A percentile compares a stretch with the other conserved stretches of the same genome.
Conservation (phyloP, 2,329 filamentous ascomycete species). For the Cladosporium oxysporum region DNA sequence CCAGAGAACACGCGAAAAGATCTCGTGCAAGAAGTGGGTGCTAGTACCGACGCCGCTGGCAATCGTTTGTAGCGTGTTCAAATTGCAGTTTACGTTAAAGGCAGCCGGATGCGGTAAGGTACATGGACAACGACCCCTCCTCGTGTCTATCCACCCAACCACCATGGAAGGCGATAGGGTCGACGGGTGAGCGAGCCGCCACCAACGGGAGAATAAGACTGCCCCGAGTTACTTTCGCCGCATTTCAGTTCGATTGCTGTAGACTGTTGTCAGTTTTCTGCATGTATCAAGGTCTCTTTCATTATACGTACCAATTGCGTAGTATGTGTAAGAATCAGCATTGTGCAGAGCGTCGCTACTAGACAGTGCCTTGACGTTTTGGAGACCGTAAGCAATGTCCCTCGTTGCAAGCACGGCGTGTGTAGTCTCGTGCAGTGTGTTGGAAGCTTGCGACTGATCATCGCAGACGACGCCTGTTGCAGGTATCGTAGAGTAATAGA, state of each 20-base stretch:
- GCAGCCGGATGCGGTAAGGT: background rate
- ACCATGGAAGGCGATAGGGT: background rate
- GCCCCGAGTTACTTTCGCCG: background rate
- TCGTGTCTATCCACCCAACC: background rate
- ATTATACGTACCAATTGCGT: constrained; percentile 37
- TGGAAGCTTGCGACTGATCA: constrained; percentile 64
- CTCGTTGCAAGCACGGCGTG: constrained; percentile 55
- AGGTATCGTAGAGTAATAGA: constrained; percentile 59
- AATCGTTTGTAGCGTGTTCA: no score
- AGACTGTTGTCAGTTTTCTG: background rate
- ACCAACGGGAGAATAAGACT: background rate
- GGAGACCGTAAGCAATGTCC: constrained; percentile 61
- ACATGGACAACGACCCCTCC: background rate
- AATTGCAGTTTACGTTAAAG: background rate
- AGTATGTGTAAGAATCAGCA: constrained; percentile 61
- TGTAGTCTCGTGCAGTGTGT: constrained; percentile 65
- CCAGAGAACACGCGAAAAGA: no score
- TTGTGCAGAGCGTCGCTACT: constrained; percentile 58
- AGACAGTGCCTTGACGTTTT: constrained; percentile 47
- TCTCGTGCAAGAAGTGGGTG: no score
- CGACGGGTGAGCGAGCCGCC: background rate
- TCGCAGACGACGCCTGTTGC: constrained; percentile 56
- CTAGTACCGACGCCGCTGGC: no score
- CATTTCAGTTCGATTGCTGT: background rate
- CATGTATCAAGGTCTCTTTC: background rate